These are phyloP conservation scores for Globisporangium orthogonon DNA, from an alignment of 352 stramenopile genomes.

Conservation along the genomic window DNA sequence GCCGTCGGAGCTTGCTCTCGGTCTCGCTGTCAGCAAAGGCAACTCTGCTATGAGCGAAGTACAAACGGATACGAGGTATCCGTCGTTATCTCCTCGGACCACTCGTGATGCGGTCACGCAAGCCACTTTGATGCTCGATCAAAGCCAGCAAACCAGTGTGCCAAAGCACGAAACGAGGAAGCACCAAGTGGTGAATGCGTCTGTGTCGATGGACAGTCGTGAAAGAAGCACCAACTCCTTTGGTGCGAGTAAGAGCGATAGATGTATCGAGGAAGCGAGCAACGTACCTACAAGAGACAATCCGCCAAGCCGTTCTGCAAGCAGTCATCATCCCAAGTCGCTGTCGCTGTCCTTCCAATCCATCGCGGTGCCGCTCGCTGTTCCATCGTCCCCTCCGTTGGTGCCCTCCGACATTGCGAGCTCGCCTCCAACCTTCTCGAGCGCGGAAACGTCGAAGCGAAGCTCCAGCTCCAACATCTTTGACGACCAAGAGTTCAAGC, in stretches of 20 bases:
- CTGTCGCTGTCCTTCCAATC: not conserved
- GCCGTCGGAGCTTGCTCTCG: not conserved
- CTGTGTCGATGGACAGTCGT: not conserved
- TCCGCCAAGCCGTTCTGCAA: not conserved
- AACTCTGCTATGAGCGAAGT: not conserved
- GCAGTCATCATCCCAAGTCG: not conserved
- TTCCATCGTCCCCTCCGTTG: not conserved
- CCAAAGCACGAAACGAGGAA: not conserved
- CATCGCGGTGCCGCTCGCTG: not conserved
- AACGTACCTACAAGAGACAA: not conserved
- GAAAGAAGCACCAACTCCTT: not conserved
- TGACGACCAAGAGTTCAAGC: not conserved
- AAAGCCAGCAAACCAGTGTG: conserved; percentile 8
- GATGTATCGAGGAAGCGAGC: not conserved
- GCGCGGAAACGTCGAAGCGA: not conserved
- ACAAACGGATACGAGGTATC: not conserved
- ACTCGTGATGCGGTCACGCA: conserved; percentile 1
- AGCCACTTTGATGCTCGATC: conserved; percentile 7
- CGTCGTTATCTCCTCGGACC: not conserved
- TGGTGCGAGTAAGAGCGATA: not conserved
- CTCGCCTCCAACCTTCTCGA: not conserved
- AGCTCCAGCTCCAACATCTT: not conserved
- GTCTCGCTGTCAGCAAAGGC: not conserved
- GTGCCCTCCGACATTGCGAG: not conserved
- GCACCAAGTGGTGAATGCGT: not conserved